phyloP scores from a whole-genome alignment of 768 basidiomycete species.

The Calocybe indica region DNA sequence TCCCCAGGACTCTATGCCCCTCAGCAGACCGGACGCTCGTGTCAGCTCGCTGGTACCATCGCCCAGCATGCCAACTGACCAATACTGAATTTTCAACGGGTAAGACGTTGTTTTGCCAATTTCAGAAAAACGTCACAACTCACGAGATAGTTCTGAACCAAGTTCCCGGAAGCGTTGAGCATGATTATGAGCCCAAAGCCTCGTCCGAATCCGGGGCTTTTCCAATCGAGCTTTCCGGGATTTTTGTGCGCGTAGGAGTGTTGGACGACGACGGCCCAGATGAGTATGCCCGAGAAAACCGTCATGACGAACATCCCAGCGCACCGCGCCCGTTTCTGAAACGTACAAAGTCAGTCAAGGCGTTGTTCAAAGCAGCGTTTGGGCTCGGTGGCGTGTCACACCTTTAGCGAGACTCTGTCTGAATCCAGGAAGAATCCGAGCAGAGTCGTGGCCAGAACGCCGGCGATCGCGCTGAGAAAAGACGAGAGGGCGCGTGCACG shows the following conservation, averaged over 20 bases:
- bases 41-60: constrained; percentile 12
- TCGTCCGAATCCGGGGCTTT: constrained; percentile 11
- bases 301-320: constrained; percentile 12
- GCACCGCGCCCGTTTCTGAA: constrained; percentile 8
- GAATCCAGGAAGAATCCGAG: constrained; percentile 14
- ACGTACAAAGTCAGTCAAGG: not conserved
- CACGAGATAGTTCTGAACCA: constrained; percentile 15
- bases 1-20: constrained; percentile 12
- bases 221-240: constrained; percentile 16
- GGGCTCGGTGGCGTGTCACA: not conserved
- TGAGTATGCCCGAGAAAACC: constrained; percentile 9
- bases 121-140: not conserved
- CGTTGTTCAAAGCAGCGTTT: not conserved
- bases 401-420: constrained; percentile 7
- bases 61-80: constrained; percentile 11
- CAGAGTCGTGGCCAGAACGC: constrained; percentile 7
- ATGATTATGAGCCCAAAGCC: constrained; percentile 13
- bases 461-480: constrained; percentile 12
- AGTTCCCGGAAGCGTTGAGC: constrained; percentile 9
- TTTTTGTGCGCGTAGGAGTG: constrained; percentile 7
- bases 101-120: not conserved
- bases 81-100: constrained; percentile 7
- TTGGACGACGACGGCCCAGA: constrained; percentile 15
- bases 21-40: constrained; percentile 11
- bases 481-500: constrained; percentile 13